A percentile compares a stretch with the other conserved stretches of the same genome.
These are phyloP conservation scores for Funneliformis caledonium DNA, from an alignment of 371 early-diverging fungal genomes.

Conservation along the genomic window DNA sequence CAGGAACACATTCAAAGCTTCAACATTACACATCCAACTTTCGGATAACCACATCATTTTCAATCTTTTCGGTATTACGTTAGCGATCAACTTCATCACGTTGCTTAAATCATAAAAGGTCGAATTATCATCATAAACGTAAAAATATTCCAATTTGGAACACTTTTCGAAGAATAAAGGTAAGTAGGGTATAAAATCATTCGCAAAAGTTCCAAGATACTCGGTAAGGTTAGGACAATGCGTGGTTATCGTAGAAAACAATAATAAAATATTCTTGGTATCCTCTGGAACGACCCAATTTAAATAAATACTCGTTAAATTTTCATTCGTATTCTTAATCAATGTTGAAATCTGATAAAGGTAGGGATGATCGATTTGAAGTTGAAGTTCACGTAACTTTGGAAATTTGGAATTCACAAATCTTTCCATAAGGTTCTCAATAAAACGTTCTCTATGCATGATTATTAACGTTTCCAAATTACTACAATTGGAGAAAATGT, in stretches of 20 bases:
- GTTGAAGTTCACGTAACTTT: not conserved
- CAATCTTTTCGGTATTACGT: not conserved
- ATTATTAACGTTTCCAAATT: not conserved
- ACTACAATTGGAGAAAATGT: not conserved
- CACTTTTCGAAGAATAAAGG: conserved; percentile 1
- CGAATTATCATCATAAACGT: not conserved
- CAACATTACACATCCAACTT: not conserved
- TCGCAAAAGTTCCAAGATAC: not conserved
- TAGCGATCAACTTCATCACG: not conserved
- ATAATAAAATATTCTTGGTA: not conserved
- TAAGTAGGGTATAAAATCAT: not conserved
- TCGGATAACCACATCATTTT: not conserved
- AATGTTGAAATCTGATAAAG: conserved; percentile 5
- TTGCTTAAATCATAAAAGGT: not conserved
- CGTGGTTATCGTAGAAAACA: not conserved
- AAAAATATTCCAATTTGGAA: not conserved
- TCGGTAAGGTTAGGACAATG: not conserved
- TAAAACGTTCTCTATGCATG: not conserved
- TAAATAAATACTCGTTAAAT: not conserved
- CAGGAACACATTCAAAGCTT: not conserved
- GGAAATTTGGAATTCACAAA: not conserved
- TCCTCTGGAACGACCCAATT: not conserved
- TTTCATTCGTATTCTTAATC: not conserved
- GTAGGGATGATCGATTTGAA: not conserved
- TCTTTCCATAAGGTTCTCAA: not conserved